These are phyloP conservation scores for Coelastrella sp. DNA, from an alignment of 139 green algal genomes.

Conservation along the genomic window DNA sequence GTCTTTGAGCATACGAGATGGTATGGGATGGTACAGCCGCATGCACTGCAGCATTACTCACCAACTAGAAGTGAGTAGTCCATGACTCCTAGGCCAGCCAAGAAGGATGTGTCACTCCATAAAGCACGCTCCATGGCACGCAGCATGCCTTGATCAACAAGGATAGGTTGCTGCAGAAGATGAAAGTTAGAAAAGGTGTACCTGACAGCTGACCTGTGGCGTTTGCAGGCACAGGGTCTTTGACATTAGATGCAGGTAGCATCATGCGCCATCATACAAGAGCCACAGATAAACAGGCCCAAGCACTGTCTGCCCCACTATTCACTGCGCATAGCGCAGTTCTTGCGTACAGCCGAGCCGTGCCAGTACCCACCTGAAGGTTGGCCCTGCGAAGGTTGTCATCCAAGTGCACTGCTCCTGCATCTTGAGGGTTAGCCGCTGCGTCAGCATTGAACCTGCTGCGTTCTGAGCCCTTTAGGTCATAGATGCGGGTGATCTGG, in stretches of 20 bases:
- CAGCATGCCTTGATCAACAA: slow-evolving; percentile 38
- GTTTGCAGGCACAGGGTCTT: neutral
- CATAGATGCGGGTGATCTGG: slow-evolving; percentile 85
- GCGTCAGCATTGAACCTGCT: slow-evolving; percentile 78
- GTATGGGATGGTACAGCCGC: neutral
- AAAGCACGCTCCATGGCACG: slow-evolving; percentile 78
- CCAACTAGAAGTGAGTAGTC: slow-evolving; percentile 97
- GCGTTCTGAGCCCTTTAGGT: slow-evolving; percentile 92
- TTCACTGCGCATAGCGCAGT: neutral
- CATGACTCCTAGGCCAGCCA: slow-evolving; percentile 92
- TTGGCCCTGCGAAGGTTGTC: slow-evolving; percentile 90
- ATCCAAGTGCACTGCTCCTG: slow-evolving; percentile 86
- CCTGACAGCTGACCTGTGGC: neutral
- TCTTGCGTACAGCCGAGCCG: neutral
- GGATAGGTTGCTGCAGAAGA: slow-evolving; percentile 42
- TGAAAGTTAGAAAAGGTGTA: neutral
- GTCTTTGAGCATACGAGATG: no score
- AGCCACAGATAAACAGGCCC: neutral
- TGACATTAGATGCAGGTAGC: neutral
- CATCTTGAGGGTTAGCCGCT: slow-evolving; percentile 55
- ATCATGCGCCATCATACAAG: neutral
- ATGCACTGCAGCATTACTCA: slow-evolving; percentile 44
- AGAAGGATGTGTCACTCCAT: slow-evolving; percentile 89
- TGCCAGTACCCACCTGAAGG: slow-evolving; percentile 42
- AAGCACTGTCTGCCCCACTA: neutral